phyloP scores from a whole-genome alignment of 371 early-diverging fungal species.

The Mortierella sp. region DNA sequence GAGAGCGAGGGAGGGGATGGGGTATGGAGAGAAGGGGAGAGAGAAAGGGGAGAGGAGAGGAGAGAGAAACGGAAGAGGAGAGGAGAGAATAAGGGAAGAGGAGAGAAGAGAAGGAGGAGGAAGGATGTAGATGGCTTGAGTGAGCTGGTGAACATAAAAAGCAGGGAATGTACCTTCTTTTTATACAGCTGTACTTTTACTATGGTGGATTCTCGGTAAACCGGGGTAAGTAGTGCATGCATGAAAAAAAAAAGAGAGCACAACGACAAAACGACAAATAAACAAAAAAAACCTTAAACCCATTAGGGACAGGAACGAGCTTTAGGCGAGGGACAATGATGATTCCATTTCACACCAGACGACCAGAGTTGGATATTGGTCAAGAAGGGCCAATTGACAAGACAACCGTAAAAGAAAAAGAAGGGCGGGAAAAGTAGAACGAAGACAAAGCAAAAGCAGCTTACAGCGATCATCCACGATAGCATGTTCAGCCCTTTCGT shows the following conservation, averaged over 20 bases:
- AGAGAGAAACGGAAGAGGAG: too few species aligned
- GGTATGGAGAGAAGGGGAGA: background rate
- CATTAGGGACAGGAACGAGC: background rate
- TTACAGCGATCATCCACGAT: too few species aligned
- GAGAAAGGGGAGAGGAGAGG: background rate
- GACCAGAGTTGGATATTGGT: background rate
- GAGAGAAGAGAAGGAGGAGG: background rate
- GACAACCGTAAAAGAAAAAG: background rate
- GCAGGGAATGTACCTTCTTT: background rate
- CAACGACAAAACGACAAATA: background rate
- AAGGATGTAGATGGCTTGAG: background rate
- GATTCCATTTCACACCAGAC: background rate
- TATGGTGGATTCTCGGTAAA: background rate
- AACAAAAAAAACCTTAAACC: background rate
- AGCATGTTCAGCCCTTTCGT: background rate
- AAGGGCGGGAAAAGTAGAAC: background rate
- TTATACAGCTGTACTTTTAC: background rate
- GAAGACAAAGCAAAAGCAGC: background rate
- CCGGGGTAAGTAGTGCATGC: too few species aligned
- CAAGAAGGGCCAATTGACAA: too few species aligned
- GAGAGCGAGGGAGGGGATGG: background rate
- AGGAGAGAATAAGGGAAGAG: background rate
- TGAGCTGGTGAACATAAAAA: background rate
- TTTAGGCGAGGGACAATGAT: background rate
- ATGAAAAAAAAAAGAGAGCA: background rate